Conservation (phyloP, 768 basidiomycete genomes). For the Amanita exitialis region DNA sequence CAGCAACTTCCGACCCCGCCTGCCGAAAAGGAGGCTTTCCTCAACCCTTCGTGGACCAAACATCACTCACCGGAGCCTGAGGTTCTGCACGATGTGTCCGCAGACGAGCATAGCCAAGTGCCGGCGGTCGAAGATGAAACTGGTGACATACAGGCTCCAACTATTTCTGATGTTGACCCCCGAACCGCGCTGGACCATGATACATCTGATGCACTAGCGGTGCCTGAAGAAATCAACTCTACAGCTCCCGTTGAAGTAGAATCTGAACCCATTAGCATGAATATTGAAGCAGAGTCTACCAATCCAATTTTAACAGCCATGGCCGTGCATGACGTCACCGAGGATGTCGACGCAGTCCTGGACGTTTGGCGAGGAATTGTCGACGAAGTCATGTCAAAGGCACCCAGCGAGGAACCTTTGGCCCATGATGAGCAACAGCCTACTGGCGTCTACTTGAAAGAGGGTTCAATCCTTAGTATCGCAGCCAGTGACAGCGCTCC, state of each 20-base stretch:
- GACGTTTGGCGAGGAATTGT: constrained; percentile 1
- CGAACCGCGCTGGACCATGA: background rate
- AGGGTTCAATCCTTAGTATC: background rate
- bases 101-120: background rate
- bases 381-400: constrained; percentile 6
- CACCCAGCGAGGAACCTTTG: background rate
- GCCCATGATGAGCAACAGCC: background rate
- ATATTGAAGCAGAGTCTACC: background rate
- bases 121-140: background rate
- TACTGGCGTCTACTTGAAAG: background rate
- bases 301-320: constrained; percentile 3
- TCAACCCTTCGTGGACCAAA: background rate
- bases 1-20: constrained; percentile 16
- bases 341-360: background rate
- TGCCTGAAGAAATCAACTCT: background rate
- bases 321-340: constrained; percentile 8
- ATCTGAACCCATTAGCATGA: background rate
- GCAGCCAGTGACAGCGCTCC: background rate
- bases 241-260: background rate
- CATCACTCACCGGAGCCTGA: background rate
- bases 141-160: background rate
- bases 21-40: constrained; percentile 11
- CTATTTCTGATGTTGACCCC: background rate
- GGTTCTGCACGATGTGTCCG: background rate
- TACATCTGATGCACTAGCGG: background rate